Evolutionary conservation across 148 eudicot genomes (phyloP).

Genomic region (Rhododendron molle): DNA sequence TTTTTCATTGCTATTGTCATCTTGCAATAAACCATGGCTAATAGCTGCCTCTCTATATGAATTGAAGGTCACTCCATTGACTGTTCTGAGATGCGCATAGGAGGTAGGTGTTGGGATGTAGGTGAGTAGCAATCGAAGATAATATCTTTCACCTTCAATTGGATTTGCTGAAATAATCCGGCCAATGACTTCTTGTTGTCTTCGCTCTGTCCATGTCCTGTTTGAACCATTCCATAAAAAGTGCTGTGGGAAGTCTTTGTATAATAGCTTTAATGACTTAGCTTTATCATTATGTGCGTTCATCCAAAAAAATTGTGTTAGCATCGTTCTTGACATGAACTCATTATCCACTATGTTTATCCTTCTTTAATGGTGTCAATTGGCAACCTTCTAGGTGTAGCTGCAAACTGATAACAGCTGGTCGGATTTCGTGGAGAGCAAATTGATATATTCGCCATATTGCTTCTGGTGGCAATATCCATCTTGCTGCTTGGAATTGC

Average conservation of each 20-base stretch:
- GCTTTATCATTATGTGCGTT: background rate
- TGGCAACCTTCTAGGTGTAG: background rate
- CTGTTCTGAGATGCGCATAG: background rate
- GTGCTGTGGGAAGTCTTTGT: background rate
- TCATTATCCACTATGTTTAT: rapidly evolving
- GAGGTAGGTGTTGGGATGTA: background rate
- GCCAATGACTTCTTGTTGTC: background rate
- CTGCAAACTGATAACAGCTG: background rate
- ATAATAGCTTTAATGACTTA: background rate
- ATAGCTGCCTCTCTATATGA: background rate
- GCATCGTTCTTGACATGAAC: background rate
- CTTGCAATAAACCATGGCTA: background rate
- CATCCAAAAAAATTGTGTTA: background rate
- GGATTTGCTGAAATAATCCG: background rate
- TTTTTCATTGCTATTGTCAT: background rate
- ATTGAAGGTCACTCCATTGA: background rate
- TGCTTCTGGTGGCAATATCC: background rate
- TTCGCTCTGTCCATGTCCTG: background rate
- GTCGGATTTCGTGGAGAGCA: background rate
- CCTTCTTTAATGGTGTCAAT: background rate
- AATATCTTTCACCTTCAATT: background rate
- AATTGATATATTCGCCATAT: background rate
- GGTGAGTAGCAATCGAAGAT: background rate
- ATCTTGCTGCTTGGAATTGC: background rate
- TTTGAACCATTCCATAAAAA: background rate